phyloP scores from a whole-genome alignment of 148 eudicot species.

The Pharnaceum exiguum region DNA sequence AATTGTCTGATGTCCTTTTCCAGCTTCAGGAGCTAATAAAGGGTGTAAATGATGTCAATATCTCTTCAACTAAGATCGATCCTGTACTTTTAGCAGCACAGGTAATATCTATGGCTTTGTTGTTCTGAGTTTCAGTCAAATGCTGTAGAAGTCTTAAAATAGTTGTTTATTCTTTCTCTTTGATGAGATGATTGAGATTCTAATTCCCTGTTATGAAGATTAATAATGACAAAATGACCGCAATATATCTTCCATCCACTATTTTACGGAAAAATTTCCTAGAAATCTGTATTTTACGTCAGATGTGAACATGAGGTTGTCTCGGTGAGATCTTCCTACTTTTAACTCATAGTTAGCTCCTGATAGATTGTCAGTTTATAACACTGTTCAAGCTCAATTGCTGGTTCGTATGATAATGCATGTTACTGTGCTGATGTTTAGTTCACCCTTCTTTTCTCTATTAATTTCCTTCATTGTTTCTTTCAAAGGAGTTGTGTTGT shows the following conservation, averaged over 20 bases:
- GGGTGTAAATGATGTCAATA: constrained; percentile 63
- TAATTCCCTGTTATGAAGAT: background rate
- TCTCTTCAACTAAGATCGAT: constrained; percentile 61
- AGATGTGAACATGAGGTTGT: no score
- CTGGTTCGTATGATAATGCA: no score
- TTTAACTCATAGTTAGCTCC: no score
- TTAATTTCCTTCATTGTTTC: no score
- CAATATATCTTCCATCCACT: background rate
- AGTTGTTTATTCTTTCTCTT: background rate
- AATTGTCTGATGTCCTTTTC: constrained; percentile 59
- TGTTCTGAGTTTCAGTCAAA: background rate
- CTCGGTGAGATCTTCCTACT: no score
- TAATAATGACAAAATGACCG: no score
- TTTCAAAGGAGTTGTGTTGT: no score
- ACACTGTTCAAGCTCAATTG: no score
- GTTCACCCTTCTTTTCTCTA: no score
- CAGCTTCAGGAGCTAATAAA: constrained; percentile 71
- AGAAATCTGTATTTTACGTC: background rate
- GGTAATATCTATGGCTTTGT: constrained; percentile 33
- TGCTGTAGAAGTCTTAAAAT: background rate
- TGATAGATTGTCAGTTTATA: no score
- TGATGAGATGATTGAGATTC: background rate
- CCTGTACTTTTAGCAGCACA: constrained; percentile 73
- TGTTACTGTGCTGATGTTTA: no score
- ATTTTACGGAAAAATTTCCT: background rate